phyloP scores from a whole-genome alignment of 2,329 filamentous ascomycete genomes.

The Aspergillus brunneoviolaceus region DNA sequence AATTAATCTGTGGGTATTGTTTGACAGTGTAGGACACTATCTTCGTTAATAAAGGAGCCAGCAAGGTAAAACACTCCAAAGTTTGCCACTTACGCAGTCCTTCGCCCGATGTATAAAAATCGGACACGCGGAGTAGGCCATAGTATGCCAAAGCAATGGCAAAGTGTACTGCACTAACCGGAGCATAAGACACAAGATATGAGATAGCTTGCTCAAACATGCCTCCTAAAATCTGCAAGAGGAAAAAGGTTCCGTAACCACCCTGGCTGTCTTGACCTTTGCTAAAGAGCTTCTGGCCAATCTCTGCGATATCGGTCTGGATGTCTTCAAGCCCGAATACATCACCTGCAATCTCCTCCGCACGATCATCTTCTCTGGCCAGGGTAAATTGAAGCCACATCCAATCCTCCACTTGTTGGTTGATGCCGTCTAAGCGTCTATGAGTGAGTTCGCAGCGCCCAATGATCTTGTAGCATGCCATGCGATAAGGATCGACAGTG shows the following conservation, averaged over 20 bases:
- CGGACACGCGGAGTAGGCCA: slow-evolving; percentile 81
- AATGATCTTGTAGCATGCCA: slow-evolving; percentile 97
- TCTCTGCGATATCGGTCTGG: slow-evolving; percentile 78
- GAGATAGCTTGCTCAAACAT: slow-evolving; percentile 93
- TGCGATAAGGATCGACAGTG: slow-evolving; percentile 88
- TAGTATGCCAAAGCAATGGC: slow-evolving; percentile 87
- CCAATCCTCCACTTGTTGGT: slow-evolving; percentile 64
- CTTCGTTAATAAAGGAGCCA: slow-evolving; percentile 19
- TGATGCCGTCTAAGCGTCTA: slow-evolving; percentile 58
- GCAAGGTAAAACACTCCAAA: not conserved
- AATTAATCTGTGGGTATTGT: slow-evolving; percentile 77
- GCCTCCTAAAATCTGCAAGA: slow-evolving; percentile 83
- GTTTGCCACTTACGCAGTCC: slow-evolving; percentile 56
- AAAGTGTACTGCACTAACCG: slow-evolving; percentile 93
- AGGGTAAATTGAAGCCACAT: slow-evolving; percentile 66
- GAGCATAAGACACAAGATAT: slow-evolving; percentile 87
- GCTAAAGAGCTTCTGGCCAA: slow-evolving; percentile 86
- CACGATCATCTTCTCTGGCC: slow-evolving; percentile 60
- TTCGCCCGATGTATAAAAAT: slow-evolving; percentile 71
- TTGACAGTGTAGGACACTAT: slow-evolving; percentile 56
- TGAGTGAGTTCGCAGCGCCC: slow-evolving; percentile 68
- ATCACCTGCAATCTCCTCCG: slow-evolving; percentile 62
- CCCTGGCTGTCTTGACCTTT: slow-evolving; percentile 76
- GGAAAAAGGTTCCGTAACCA: slow-evolving; percentile 87
- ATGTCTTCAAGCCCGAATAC: slow-evolving; percentile 66